Conservation (phyloP, 345 rosid species). For the Citrus mangshanensis region DNA sequence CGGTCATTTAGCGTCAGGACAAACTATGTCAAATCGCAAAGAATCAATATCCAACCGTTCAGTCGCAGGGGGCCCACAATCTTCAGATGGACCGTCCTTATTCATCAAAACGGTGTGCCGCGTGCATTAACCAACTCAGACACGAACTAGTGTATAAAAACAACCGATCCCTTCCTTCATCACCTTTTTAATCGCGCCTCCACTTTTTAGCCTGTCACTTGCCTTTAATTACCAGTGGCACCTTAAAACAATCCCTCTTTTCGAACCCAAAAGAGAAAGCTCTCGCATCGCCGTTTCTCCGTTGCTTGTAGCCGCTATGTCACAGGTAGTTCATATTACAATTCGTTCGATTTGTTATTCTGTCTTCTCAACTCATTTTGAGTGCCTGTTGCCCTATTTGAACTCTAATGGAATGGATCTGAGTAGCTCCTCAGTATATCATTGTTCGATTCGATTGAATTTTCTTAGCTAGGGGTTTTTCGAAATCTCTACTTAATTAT, state of each 20-base stretch:
- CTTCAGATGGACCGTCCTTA: not conserved
- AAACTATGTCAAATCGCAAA: too few relatives aligned
- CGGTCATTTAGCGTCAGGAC: too few relatives aligned
- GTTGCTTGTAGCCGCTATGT: constrained; percentile 27
- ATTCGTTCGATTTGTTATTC: not conserved
- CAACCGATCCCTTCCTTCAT: too few relatives aligned
- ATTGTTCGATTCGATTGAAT: not conserved
- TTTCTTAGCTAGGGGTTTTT: constrained; percentile 1
- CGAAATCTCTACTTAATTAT: not conserved
- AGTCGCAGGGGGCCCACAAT: not conserved
- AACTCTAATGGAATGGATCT: constrained; percentile 7
- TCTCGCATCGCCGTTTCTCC: not conserved
- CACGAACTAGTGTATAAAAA: not conserved
- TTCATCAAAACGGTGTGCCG: not conserved
- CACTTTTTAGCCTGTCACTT: not conserved
- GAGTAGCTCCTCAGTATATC: not conserved
- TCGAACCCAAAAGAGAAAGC: not conserved
- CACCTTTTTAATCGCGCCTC: not conserved
- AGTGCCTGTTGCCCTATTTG: not conserved
- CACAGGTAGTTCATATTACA: constrained; percentile 34
- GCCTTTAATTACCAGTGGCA: not conserved
- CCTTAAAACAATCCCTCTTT: not conserved
- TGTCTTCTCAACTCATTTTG: not conserved
- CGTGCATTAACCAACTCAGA: not conserved
- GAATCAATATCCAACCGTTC: not conserved